phyloP scores from a whole-genome alignment of 129 eudicot genomes.

The Arctium minus region DNA sequence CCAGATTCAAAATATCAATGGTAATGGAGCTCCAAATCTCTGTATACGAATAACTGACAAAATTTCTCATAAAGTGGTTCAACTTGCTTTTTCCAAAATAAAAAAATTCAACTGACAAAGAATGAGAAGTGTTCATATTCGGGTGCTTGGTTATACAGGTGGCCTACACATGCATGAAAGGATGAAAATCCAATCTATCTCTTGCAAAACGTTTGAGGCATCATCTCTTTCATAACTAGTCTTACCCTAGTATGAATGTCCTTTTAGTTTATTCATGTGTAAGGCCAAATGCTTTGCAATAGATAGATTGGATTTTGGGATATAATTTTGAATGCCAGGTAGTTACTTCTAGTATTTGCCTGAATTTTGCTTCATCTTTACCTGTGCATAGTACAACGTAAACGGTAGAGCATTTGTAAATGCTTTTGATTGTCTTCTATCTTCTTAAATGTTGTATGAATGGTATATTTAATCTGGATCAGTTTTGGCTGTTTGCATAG shows the following conservation, averaged over 20 bases:
- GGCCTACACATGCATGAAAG: conserved; percentile 2
- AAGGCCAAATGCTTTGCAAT: background rate
- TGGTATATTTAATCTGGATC: background rate
- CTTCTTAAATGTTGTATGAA: background rate
- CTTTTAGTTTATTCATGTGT: background rate
- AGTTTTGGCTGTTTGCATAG: conserved; percentile 14
- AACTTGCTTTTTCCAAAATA: background rate
- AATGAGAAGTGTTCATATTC: background rate
- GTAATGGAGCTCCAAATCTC: background rate
- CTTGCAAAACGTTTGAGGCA: background rate
- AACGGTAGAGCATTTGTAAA: background rate
- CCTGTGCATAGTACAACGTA: background rate
- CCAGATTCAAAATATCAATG: background rate
- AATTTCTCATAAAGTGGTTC: background rate
- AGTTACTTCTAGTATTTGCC: background rate
- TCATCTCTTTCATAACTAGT: background rate
- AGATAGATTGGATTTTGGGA: background rate
- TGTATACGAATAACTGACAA: background rate
- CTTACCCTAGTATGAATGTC: background rate
- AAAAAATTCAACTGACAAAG: background rate
- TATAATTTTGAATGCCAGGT: background rate
- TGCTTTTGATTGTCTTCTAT: background rate
- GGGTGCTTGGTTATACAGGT: background rate
- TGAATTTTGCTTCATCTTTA: conserved; percentile 2
- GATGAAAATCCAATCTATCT: background rate